Conservation (phyloP, 2,329 filamentous ascomycete genomes). For the Acrocalymma vagum region DNA sequence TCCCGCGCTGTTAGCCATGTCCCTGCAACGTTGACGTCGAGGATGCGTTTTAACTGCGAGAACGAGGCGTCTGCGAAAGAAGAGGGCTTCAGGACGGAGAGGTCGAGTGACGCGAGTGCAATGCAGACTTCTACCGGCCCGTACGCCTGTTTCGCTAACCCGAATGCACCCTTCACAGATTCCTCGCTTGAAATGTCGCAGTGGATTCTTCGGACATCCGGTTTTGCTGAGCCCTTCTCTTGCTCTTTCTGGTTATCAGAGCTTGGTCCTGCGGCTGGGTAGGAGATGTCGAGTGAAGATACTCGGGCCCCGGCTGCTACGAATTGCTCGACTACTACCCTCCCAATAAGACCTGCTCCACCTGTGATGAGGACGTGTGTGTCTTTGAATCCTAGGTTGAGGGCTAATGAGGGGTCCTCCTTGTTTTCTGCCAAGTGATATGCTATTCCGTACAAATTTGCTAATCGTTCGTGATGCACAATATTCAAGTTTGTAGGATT, state of each 20-base stretch:
- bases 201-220: conserved; percentile 21
- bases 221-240: conserved; percentile 3
- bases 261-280: conserved; percentile 10
- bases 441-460: too few relatives aligned
- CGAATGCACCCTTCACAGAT: conserved; percentile 44
- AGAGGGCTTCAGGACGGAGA: conserved; percentile 50
- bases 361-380: conserved; percentile 54
- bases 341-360: conserved; percentile 52
- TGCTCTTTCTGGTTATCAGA: background rate
- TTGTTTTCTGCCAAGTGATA: too few relatives aligned
- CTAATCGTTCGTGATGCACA: too few relatives aligned
- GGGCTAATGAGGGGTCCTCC: too few relatives aligned
- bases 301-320: conserved; percentile 54
- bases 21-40: conserved; percentile 53
- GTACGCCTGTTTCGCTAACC: conserved; percentile 38
- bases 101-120: conserved; percentile 54
- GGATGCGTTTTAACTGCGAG: conserved; percentile 49
- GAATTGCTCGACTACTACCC: conserved; percentile 50
- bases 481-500: too few relatives aligned
- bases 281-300: conserved; percentile 45
- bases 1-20: conserved; percentile 50
- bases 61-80: conserved; percentile 52
- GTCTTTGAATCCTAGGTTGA: conserved; percentile 46
- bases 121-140: conserved; percentile 53
- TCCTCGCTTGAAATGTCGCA: conserved; percentile 48